Evolutionary conservation across 2,329 filamentous ascomycete genomes (phyloP).

Genomic region (Ceratocystis papillata): DNA sequence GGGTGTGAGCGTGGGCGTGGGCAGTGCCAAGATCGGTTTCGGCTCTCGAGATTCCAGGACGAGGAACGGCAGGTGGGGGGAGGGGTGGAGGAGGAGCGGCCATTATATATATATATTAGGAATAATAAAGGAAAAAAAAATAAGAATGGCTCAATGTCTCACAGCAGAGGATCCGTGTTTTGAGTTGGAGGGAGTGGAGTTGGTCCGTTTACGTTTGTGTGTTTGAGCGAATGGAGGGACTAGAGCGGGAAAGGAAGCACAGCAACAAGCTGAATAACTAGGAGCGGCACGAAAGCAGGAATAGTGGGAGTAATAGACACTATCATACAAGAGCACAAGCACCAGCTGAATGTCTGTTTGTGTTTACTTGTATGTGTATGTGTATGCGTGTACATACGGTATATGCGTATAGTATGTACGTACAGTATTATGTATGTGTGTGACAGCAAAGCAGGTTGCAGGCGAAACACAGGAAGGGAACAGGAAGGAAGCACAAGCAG

Average conservation of each 20-base stretch:
- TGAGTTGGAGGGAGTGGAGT: not conserved
- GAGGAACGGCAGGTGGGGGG: conserved; percentile 17
- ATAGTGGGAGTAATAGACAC: not conserved
- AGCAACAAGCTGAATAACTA: not conserved
- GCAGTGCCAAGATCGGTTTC: conserved; percentile 17
- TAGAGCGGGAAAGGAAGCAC: not conserved
- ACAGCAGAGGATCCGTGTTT: not conserved
- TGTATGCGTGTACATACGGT: too few relatives aligned
- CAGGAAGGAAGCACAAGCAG: not conserved
- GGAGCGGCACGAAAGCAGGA: not conserved
- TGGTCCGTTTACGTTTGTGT: not conserved
- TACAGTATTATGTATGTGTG: too few relatives aligned
- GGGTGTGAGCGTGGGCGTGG: not conserved
- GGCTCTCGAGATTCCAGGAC: conserved; percentile 19
- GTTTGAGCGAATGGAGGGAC: not conserved
- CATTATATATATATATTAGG: conserved; percentile 22
- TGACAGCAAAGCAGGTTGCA: too few relatives aligned
- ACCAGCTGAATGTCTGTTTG: not conserved
- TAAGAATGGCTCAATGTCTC: too few relatives aligned
- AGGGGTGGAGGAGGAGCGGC: conserved; percentile 15
- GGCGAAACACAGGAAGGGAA: not conserved
- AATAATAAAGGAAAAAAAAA: too few relatives aligned
- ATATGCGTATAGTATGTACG: too few relatives aligned
- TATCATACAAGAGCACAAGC: not conserved
- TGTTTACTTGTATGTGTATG: too few relatives aligned